These are phyloP conservation scores for Clonostachys rosea DNA, from an alignment of 2,329 filamentous ascomycete species.

Conservation along the genomic window DNA sequence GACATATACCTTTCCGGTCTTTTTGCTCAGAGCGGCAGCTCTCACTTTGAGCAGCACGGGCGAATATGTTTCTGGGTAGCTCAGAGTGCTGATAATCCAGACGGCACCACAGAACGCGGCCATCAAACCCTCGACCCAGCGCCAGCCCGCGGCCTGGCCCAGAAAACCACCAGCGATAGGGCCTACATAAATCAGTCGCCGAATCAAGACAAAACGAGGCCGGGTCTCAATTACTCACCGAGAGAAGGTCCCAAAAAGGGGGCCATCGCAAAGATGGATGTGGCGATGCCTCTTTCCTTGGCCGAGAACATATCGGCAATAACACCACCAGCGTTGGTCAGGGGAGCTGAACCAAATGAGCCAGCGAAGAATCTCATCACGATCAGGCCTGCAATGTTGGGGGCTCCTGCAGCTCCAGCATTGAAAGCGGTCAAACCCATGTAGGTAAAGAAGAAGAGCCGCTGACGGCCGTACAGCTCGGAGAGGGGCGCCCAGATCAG, in stretches of 20 bases:
- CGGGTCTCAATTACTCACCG: conserved; percentile 21
- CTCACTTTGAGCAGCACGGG: conserved; percentile 50
- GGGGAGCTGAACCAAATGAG: conserved; percentile 55
- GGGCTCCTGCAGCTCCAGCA: conserved; percentile 49
- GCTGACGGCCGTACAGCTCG: conserved; percentile 58
- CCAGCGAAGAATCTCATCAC: conserved; percentile 68
- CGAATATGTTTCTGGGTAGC: conserved; percentile 57
- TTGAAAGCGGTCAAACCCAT: conserved; percentile 56
- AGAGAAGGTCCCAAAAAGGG: conserved; percentile 59
- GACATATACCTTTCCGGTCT: conserved; percentile 51
- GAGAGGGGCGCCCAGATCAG: conserved; percentile 63
- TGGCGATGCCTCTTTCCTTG: conserved; percentile 49
- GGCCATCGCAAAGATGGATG: conserved; percentile 55
- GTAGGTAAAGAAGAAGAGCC: conserved; percentile 56
- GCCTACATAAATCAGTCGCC: conserved; percentile 19
- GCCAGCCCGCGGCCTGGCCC: conserved; percentile 54
- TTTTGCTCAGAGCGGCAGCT: conserved; percentile 41
- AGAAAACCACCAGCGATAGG: conserved; percentile 62
- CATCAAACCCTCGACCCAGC: conserved; percentile 61
- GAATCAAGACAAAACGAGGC: not conserved
- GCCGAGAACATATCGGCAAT: conserved; percentile 60
- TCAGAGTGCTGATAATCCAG: conserved; percentile 45
- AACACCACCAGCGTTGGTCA: conserved; percentile 59
- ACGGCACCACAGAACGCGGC: conserved; percentile 55
- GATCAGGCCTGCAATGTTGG: conserved; percentile 55